Evolutionary conservation across 345 rosid genomes (phyloP), one percentile per base, ranked within the genome.

Genomic region (Salix udensis): DNA sequence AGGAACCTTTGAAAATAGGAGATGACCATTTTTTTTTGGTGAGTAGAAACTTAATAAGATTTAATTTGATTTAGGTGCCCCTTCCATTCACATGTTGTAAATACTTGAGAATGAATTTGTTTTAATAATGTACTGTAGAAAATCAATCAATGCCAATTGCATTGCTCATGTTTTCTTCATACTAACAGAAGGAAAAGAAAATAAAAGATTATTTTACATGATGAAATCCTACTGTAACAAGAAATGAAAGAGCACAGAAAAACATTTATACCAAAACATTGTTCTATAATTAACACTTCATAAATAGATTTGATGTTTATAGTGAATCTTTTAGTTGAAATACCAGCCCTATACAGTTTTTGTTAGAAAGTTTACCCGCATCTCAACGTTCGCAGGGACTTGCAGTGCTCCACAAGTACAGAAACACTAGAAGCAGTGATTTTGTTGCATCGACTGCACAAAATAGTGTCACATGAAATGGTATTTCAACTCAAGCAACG

Each of bases 321-420:
- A 13, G 50, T 70, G 18, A 78, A 62, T 42, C 52, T 44, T 60
- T 44, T 24, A 18, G 37, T 55, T 72, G 21, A 28, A 72, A 64
- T 36, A 40, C 30, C 37, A 68, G 70, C 64, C 40, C 46, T 68
- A 64, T 24, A 68, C 18, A 40, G 31, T 46, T 28, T 72, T 44
- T 70, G 65, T 77, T 34, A 60, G 46, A 12, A 10, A 40, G 1
- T 61, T 37, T 95, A 95, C 97, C 97, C 97, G 85, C 89, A 89
- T 91, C 98, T 90, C 79, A 95, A 72, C 31, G 93, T 90, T 76
- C 88, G 88, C 85, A 95, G 83, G 0, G 85, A 90, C 65, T 77
- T 88, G 81, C 98, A 93, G 75, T 86, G 85, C 66, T 78, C 88
- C 60, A 90, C 82, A 67, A 93, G 87, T 76, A 88, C 90, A 71